Evolutionary conservation across 257 asterid genomes (phyloP), one percentile per base, ranked within the genome.

Genomic region (Solanum rostratum): DNA sequence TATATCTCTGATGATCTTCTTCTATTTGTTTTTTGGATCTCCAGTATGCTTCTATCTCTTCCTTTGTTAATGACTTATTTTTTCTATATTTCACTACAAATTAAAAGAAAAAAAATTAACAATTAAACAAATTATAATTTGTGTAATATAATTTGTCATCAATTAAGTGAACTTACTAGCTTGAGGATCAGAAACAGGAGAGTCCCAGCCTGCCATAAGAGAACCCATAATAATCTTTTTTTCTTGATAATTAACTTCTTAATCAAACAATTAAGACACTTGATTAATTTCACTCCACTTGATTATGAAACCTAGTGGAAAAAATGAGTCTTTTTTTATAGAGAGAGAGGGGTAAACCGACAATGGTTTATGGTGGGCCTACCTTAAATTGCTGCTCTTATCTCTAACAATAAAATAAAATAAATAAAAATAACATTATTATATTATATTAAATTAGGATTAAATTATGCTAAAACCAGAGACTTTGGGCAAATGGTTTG

Each of bases 191-290:
- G 85, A 16, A 53, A 41, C 86, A 18, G 65, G 92, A 55, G 97
- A 93, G 65, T 86, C 97, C 99, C 99, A 96, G 85, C 98, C 98
- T 19, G 94, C 92, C 98, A 94, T 93, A 39, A 96, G 97, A 89
- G 99, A 96, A 87, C 99, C 99, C 99, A 95, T 95, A 65, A 65
- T 65, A 6, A 65, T 65, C 39, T 2, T 46, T 12, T 70, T 11
- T 65, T 16, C 0, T 24, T 76, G 24, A 45, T 76, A 49, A 29
- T 27, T 24, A 14, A 24, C 41, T 46, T 76, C 10, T 27, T 27
- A 76, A 49, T 50, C 52, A 27, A 50, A 50, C 19, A 14, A 1
- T 27, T 1, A 27, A 43, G 2, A 24, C 60, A 20, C 0, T 45
- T 0, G 3, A 37, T 46, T 8, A 68, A 39, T 19, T 37, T 78